Conservation (phyloP, 306 rosid species). For the Acacia crassicarpa region DNA sequence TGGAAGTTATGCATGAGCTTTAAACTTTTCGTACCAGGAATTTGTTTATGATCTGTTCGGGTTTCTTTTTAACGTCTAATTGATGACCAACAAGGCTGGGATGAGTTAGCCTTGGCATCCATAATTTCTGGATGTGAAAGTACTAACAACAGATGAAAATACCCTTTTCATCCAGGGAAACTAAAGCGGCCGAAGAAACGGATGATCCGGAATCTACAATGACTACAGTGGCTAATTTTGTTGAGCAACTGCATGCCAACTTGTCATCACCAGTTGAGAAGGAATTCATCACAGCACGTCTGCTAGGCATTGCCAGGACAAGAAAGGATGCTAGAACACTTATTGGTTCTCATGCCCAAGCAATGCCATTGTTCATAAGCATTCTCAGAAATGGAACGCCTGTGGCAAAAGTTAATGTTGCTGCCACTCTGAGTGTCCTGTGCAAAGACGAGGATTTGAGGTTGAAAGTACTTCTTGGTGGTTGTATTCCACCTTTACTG, state of each 20-base stretch:
- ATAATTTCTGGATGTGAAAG: constrained; percentile 23
- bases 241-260: constrained; percentile 90
- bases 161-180: constrained; percentile 52
- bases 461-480: constrained; percentile 94
- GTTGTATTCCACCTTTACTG: constrained; percentile 94
- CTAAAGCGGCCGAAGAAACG: constrained; percentile 48
- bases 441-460: constrained; percentile 94
- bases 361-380: constrained; percentile 95
- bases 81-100: constrained; percentile 12
- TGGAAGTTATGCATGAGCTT: not conserved
- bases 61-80: constrained; percentile 4
- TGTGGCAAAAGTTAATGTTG: constrained; percentile 84
- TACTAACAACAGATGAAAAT: constrained; percentile 24
- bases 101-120: constrained; percentile 17
- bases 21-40: not conserved
- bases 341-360: constrained; percentile 95
- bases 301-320: constrained; percentile 65
- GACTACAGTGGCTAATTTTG: constrained; percentile 77
- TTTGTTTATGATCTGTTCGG: constrained; percentile 5
- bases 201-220: constrained; percentile 79
- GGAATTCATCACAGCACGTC: constrained; percentile 71
- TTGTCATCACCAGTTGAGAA: constrained; percentile 77
- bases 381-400: constrained; percentile 85
- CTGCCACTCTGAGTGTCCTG: constrained; percentile 71
- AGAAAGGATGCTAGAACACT: constrained; percentile 80